These are phyloP conservation scores for Russula ochroleuca DNA, from an alignment of 768 basidiomycete species.

Conservation along the genomic window DNA sequence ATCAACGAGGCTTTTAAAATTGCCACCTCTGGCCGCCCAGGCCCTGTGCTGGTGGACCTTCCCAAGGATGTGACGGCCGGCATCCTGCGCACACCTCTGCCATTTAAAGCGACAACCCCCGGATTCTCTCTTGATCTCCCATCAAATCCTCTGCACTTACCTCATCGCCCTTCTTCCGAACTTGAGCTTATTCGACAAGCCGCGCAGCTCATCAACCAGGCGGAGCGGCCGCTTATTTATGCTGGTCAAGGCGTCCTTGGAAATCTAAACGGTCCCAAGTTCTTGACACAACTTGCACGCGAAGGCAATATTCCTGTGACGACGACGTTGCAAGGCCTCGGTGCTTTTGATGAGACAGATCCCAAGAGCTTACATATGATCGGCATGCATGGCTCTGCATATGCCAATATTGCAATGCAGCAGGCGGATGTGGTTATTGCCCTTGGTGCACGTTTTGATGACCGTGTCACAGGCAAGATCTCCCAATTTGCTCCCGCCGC, in stretches of 20 bases:
- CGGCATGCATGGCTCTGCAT: conserved; percentile 97
- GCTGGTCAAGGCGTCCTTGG: conserved; percentile 89
- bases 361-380: conserved; percentile 91
- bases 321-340: conserved; percentile 93
- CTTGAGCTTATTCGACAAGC: conserved; percentile 69
- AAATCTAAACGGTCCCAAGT: conserved; percentile 72
- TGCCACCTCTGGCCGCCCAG: conserved; percentile 93
- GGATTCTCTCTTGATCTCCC: conserved; percentile 71
- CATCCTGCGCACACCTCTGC: conserved; percentile 78
- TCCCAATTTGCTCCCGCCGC: conserved; percentile 90
- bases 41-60: conserved; percentile 95
- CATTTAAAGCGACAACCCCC: conserved; percentile 82
- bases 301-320: conserved; percentile 95
- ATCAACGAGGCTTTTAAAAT: conserved; percentile 99
- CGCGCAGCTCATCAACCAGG: conserved; percentile 86
- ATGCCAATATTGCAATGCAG: conserved; percentile 98
- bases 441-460: conserved; percentile 94
- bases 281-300: conserved; percentile 73
- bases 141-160: conserved; percentile 60
- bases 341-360: conserved; percentile 89
- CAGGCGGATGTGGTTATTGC: conserved; percentile 97
- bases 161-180: conserved; percentile 44
- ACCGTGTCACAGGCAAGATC: conserved; percentile 93
- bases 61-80: conserved; percentile 99
- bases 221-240: conserved; percentile 88